These are phyloP conservation scores for Calocybe cyanea DNA, from an alignment of 768 basidiomycete genomes.

Conservation along the genomic window DNA sequence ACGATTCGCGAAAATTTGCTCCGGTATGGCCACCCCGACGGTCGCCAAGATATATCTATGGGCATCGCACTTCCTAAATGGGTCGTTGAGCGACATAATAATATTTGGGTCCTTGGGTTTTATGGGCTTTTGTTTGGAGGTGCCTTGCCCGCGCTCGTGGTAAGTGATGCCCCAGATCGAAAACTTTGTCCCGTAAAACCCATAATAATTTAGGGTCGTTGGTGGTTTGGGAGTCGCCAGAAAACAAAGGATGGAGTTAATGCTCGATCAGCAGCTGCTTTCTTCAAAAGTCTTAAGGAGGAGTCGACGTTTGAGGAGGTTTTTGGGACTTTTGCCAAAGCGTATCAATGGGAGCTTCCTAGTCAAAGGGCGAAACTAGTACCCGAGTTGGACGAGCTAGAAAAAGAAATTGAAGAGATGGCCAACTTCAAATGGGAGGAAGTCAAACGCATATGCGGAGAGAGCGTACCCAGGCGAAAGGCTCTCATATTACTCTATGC, in stretches of 20 bases:
- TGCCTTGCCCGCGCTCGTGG: conserved; percentile 81
- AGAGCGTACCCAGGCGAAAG: conserved; percentile 37
- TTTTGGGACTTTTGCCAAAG: conserved; percentile 63
- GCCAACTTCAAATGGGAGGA: conserved; percentile 54
- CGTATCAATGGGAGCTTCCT: conserved; percentile 56
- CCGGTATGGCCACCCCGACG: conserved; percentile 92
- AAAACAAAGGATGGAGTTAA: conserved; percentile 92
- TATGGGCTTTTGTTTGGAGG: conserved; percentile 90
- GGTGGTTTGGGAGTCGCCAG: conserved; percentile 94
- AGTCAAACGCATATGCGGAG: conserved; percentile 38
- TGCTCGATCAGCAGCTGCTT: conserved; percentile 73
- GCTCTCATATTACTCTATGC: conserved; percentile 79
- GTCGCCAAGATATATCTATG: conserved; percentile 90
- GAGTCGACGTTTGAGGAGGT: conserved; percentile 71
- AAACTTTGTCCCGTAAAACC: background rate
- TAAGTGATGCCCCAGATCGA: conserved; percentile 23
- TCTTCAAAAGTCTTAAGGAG: conserved; percentile 87
- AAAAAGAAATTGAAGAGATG: conserved; percentile 44
- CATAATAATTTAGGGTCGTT: conserved; percentile 55
- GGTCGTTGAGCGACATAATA: conserved; percentile 91
- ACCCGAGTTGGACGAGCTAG: conserved; percentile 45
- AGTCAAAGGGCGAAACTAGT: conserved; percentile 23
- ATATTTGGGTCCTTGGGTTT: conserved; percentile 81
- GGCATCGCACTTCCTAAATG: conserved; percentile 93
- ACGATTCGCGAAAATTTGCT: conserved; percentile 87